Evolutionary conservation across 306 rosid genomes (phyloP).

Genomic region (Cucumis cinereus): DNA sequence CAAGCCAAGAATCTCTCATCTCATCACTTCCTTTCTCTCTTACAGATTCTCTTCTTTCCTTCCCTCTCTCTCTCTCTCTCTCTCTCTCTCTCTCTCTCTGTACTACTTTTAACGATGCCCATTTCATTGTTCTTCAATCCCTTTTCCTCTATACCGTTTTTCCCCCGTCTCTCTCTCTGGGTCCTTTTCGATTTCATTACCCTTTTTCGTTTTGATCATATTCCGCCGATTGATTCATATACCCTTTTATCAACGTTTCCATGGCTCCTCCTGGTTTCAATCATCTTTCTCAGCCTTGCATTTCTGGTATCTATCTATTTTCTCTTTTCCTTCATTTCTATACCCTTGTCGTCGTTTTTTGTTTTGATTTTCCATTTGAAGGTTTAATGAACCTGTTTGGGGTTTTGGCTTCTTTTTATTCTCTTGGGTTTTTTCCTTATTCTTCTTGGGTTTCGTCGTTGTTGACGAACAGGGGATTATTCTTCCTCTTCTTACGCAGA

Average conservation of each 20-base stretch:
- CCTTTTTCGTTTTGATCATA: slow-evolving; percentile 11
- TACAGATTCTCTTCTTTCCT: slow-evolving; percentile 41
- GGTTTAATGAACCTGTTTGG: background rate
- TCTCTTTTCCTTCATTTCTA: background rate
- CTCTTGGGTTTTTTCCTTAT: background rate
- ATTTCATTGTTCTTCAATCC: slow-evolving; percentile 28
- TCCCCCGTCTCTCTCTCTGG: slow-evolving; percentile 10
- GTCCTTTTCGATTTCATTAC: slow-evolving; percentile 28
- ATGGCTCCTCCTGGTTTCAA: slow-evolving; percentile 59
- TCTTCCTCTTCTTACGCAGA: slow-evolving; percentile 65
- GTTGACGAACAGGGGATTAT: slow-evolving; percentile 58
- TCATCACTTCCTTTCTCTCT: slow-evolving; percentile 38
- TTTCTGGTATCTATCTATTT: slow-evolving; percentile 40
- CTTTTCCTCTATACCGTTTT: slow-evolving; percentile 24
- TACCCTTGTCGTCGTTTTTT: background rate
- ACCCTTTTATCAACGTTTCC: slow-evolving; percentile 18
- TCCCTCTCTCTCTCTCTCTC: slow-evolving; percentile 22
- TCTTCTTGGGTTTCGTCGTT: background rate
- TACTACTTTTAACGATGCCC: slow-evolving; percentile 36
- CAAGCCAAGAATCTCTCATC: slow-evolving; percentile 87
- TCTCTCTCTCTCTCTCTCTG: slow-evolving; percentile 24
- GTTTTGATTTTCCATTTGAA: background rate
- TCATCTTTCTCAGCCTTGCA: slow-evolving; percentile 77
- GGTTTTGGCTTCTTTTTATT: background rate
- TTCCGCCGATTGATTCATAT: slow-evolving; percentile 19